These are phyloP conservation scores for Sclerotinia borealis DNA, from an alignment of 2,329 filamentous ascomycete species.

Conservation along the genomic window DNA sequence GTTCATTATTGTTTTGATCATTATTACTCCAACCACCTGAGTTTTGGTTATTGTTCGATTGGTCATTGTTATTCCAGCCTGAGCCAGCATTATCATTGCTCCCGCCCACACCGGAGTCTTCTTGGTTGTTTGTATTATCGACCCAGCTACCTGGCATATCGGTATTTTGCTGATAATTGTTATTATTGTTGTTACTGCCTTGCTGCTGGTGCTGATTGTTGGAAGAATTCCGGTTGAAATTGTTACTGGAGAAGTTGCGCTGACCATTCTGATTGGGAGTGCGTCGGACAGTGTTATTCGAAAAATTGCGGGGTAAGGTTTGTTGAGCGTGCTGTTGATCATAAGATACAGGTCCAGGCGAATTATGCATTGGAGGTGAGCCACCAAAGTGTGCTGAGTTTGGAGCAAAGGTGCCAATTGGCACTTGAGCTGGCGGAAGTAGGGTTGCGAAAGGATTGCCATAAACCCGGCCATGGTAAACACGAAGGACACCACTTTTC, in stretches of 20 bases:
- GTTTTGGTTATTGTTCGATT: not conserved
- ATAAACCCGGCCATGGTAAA: conserved; percentile 52
- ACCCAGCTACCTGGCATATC: conserved; percentile 16
- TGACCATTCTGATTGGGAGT: conserved; percentile 1
- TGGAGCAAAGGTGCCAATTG: conserved; percentile 34
- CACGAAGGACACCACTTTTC: conserved; percentile 45
- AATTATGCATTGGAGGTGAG: conserved; percentile 26
- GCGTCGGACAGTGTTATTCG: not conserved
- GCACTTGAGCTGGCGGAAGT: conserved; percentile 40
- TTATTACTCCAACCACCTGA: conserved; percentile 4
- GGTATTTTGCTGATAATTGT: not conserved
- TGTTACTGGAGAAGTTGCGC: not conserved
- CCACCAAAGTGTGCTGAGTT: conserved; percentile 24
- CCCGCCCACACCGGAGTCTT: not conserved
- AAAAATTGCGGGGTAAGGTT: not conserved
- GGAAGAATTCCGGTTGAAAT: not conserved
- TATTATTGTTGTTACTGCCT: not conserved
- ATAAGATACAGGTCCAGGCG: not conserved
- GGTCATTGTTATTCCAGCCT: not conserved
- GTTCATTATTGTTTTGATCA: conserved; percentile 12
- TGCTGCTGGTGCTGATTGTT: not conserved
- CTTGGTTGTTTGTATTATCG: conserved; percentile 11
- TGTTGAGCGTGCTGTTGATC: conserved; percentile 1
- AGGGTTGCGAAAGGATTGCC: conserved; percentile 44
- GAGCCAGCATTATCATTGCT: not conserved